Conservation (phyloP, 2,329 filamentous ascomycete genomes). For the Domatiomyces globalis region DNA sequence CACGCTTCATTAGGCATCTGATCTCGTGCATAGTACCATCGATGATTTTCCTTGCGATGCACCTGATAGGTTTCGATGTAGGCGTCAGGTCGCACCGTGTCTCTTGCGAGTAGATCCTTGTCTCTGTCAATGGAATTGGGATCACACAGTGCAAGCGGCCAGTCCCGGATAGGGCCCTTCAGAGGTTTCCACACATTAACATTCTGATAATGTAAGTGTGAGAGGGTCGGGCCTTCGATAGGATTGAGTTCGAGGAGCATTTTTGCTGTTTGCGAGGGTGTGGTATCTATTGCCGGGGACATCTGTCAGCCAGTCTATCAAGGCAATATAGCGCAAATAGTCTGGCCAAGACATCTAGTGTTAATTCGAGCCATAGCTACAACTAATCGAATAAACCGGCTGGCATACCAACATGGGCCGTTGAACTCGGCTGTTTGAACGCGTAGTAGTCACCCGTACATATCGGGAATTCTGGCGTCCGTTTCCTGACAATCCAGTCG, state of each 20-base stretch:
- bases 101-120: neutral
- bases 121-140: neutral
- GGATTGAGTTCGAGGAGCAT: too few species aligned
- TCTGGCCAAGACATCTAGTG: too few species aligned
- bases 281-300: too few species aligned
- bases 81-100: neutral
- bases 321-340: too few species aligned
- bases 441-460: neutral
- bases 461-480: neutral
- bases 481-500: neutral
- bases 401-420: neutral
- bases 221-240: too few species aligned
- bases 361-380: too few species aligned
- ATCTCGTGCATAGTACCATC: constrained; percentile 18
- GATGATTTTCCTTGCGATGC: constrained; percentile 17
- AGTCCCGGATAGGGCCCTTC: neutral
- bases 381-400: too few species aligned
- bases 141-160: constrained; percentile 1
- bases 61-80: constrained; percentile 1
- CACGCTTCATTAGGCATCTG: constrained; percentile 15
- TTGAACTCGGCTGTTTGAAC: neutral
- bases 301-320: too few species aligned
- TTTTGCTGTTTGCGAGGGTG: too few species aligned
- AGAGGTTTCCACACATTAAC: constrained; percentile 1
- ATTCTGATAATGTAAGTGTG: neutral